Conservation (phyloP, 495 filamentous ascomycete genomes). For the Polyplosphaeria fusca region DNA sequence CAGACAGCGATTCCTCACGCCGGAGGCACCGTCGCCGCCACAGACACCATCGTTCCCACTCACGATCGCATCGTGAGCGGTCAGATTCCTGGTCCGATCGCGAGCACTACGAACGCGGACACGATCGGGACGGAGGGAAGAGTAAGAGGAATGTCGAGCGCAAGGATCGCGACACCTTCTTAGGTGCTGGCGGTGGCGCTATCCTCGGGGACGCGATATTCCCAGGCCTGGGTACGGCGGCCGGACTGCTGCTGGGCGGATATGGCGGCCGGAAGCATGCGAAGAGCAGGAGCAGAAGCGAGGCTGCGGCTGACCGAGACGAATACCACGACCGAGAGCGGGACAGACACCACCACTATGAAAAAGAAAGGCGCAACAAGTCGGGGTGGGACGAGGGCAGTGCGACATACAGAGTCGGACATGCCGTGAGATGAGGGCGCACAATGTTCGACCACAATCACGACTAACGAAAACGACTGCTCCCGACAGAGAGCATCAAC, state of each 20-base stretch:
- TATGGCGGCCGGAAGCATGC: conserved; percentile 38
- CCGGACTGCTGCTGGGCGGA: conserved; percentile 37
- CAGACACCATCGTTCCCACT: conserved; percentile 5
- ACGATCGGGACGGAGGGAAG: conserved; percentile 4
- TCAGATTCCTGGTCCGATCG: conserved; percentile 7
- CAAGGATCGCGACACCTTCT: conserved; percentile 35
- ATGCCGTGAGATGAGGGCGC: conserved; percentile 15
- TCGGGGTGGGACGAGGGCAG: conserved; percentile 23
- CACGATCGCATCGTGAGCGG: neutral
- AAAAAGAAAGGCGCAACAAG: neutral
- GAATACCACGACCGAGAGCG: neutral
- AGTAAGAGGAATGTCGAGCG: conserved; percentile 3
- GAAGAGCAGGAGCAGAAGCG: conserved; percentile 30
- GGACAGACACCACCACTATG: neutral
- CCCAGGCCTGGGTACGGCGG: conserved; percentile 39
- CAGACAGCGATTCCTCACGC: conserved; percentile 6
- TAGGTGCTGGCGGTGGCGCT: conserved; percentile 39
- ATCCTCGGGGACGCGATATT: conserved; percentile 42
- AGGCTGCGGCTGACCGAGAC: neutral
- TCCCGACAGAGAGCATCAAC: too few species aligned
- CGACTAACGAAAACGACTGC: too few species aligned
- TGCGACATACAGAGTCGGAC: conserved; percentile 17
- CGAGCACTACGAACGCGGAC: conserved; percentile 9
- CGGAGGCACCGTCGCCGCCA: conserved; percentile 4
- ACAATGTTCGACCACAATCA: too few species aligned